phyloP scores from a whole-genome alignment of 2,329 filamentous ascomycete species.

The Hypoxylon sp. region DNA sequence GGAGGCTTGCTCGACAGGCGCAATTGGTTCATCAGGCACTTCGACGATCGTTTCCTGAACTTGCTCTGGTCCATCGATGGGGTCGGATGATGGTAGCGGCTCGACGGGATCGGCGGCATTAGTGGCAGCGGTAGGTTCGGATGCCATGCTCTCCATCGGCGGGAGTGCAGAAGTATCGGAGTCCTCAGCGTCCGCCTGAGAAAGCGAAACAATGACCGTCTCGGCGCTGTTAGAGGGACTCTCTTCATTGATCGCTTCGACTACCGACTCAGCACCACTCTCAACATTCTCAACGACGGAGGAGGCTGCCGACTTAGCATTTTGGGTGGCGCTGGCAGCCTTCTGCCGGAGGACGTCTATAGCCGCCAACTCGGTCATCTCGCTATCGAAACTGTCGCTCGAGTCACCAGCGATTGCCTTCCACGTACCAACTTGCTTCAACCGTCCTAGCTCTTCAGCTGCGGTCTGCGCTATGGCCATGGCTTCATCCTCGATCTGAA shows the following conservation, averaged over 20 bases:
- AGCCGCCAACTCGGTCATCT: constrained; percentile 71
- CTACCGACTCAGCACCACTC: constrained; percentile 30
- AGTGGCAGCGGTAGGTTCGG: constrained; percentile 50
- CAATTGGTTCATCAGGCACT: constrained; percentile 47
- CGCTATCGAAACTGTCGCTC: constrained; percentile 83
- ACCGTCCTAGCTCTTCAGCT: constrained; percentile 81
- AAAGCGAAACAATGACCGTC: constrained; percentile 49
- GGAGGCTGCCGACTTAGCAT: constrained; percentile 34
- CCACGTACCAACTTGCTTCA: constrained; percentile 88
- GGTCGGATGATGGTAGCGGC: constrained; percentile 42
- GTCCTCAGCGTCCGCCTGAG: constrained; percentile 41
- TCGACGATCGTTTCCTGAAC: constrained; percentile 57
- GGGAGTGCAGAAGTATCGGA: constrained; percentile 46
- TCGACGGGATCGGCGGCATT: constrained; percentile 52
- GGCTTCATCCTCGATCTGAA: constrained; percentile 80
- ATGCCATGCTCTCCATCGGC: constrained; percentile 44
- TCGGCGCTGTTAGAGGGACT: constrained; percentile 50
- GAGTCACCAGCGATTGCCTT: constrained; percentile 83
- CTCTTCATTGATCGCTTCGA: constrained; percentile 52
- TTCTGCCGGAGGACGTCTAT: constrained; percentile 59
- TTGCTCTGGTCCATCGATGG: constrained; percentile 49
- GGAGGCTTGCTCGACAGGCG: constrained; percentile 43
- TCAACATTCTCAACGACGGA: constrained; percentile 44
- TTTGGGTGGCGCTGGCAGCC: constrained; percentile 52
- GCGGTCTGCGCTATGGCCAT: constrained; percentile 85